Conservation (phyloP, 2,329 filamentous ascomycete genomes). For the Scolecobasidium constrictum region DNA sequence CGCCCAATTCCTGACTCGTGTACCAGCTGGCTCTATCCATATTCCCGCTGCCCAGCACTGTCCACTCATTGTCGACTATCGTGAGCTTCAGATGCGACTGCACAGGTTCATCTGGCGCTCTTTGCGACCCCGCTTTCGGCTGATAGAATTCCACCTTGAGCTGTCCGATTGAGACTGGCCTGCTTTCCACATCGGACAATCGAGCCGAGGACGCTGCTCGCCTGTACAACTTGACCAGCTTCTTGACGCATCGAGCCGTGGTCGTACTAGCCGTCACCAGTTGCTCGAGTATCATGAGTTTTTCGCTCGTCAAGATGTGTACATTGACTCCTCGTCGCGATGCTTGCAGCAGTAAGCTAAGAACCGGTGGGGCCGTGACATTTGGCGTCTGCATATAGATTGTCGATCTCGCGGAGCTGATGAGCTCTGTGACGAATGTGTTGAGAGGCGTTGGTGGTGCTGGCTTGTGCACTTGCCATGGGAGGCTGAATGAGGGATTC, state of each 20-base stretch:
- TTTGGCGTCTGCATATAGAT: conserved; percentile 72
- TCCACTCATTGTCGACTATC: conserved; percentile 56
- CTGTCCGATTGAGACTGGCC: conserved; percentile 31
- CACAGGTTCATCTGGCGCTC: conserved; percentile 44
- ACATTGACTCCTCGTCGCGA: conserved; percentile 58
- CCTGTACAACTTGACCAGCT: conserved; percentile 46
- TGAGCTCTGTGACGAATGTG: conserved; percentile 48
- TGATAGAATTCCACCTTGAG: conserved; percentile 50
- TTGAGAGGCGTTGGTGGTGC: conserved; percentile 60
- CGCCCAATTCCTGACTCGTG: conserved; percentile 73
- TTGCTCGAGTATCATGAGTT: conserved; percentile 71
- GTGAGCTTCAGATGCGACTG: conserved; percentile 71
- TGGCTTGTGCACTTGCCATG: conserved; percentile 35
- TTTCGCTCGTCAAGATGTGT: conserved; percentile 52
- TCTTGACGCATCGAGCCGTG: conserved; percentile 52
- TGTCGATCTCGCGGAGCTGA: conserved; percentile 44
- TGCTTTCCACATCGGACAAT: conserved; percentile 32
- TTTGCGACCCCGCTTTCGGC: conserved; percentile 15
- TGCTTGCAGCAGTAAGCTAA: conserved; percentile 50
- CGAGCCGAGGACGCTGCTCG: conserved; percentile 11
- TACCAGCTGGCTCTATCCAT: conserved; percentile 80
- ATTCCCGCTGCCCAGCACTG: conserved; percentile 70
- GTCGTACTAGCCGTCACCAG: conserved; percentile 69
- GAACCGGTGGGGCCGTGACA: conserved; percentile 55
- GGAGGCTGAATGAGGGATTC: conserved; percentile 54